A percentile compares a stretch with the other conserved stretches of the same genome.
These are phyloP conservation scores for Coemansia sp. DNA, from an alignment of 192 early-diverging fungal genomes.

Conservation along the genomic window DNA sequence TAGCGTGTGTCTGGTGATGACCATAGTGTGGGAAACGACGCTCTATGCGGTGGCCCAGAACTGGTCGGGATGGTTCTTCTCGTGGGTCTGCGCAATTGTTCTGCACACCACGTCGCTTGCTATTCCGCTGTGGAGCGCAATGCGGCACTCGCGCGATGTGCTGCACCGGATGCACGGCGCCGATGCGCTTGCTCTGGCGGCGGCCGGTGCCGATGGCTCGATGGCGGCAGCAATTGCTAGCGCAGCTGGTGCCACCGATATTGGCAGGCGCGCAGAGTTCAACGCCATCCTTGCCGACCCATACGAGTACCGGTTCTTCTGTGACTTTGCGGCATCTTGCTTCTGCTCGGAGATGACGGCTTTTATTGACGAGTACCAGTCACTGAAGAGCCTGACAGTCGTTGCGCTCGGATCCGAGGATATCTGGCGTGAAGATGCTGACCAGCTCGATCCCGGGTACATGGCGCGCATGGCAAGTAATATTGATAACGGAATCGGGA, in stretches of 20 bases:
- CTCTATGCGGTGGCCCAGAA: slow-evolving; percentile 10
- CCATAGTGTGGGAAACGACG: slow-evolving; percentile 35
- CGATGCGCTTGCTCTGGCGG: slow-evolving; percentile 6
- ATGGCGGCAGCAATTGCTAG: slow-evolving; percentile 34
- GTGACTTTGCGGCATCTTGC: slow-evolving; percentile 52
- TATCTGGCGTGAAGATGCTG: slow-evolving; percentile 39
- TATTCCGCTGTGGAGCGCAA: slow-evolving; percentile 33
- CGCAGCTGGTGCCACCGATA: slow-evolving; percentile 18
- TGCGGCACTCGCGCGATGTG: slow-evolving; percentile 44
- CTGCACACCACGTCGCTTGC: slow-evolving; percentile 35
- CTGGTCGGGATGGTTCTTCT: slow-evolving; percentile 50
- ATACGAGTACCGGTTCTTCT: slow-evolving; percentile 49
- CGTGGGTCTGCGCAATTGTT: slow-evolving; percentile 30
- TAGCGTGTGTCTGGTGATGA: slow-evolving; percentile 16
- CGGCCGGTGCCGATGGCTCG: slow-evolving; percentile 6
- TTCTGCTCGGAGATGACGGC: slow-evolving; percentile 54
- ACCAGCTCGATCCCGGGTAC: slow-evolving; percentile 32
- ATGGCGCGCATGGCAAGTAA: slow-evolving; percentile 32
- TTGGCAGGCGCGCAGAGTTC: slow-evolving; percentile 39
- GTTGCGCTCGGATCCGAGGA: slow-evolving; percentile 37
- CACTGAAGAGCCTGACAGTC: slow-evolving; percentile 39
- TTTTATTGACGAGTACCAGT: slow-evolving; percentile 51
- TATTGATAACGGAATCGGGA: slow-evolving; percentile 23
- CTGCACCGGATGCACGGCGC: slow-evolving; percentile 41
- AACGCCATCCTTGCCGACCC: slow-evolving; percentile 38